A percentile compares a stretch with the other conserved stretches of the same genome.
These are phyloP conservation scores for Leucogyrophana mollusca DNA, from an alignment of 768 basidiomycete species.

Conservation along the genomic window DNA sequence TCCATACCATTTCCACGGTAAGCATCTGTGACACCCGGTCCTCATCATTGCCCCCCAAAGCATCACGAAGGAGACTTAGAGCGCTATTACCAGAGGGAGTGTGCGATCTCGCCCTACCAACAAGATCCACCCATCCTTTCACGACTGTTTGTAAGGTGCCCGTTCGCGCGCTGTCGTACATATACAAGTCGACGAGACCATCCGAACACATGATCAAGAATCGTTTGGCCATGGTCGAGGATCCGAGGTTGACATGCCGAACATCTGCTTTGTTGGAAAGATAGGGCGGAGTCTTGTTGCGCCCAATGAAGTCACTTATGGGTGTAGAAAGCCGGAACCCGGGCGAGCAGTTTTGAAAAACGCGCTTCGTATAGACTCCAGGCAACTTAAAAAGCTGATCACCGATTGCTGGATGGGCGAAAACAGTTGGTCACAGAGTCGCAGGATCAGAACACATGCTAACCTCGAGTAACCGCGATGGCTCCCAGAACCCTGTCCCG, in stretches of 20 bases:
- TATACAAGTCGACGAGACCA: slow-evolving; percentile 41
- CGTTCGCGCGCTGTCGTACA: slow-evolving; percentile 15
- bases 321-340: slow-evolving; percentile 35
- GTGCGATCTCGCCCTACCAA: slow-evolving; percentile 14
- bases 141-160: slow-evolving; percentile 20
- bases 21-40: slow-evolving; percentile 44
- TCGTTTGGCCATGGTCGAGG: slow-evolving; percentile 19
- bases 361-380: slow-evolving; percentile 40
- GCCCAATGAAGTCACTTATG: slow-evolving; percentile 40
- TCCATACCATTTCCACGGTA: slow-evolving; percentile 44
- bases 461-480: slow-evolving; percentile 57
- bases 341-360: slow-evolving; percentile 42
- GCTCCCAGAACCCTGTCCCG: slow-evolving; percentile 50
- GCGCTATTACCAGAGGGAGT: slow-evolving; percentile 28
- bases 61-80: slow-evolving; percentile 42
- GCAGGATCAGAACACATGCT: slow-evolving; percentile 8
- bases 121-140: slow-evolving; percentile 36
- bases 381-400: slow-evolving; percentile 57
- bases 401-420: slow-evolving; percentile 41
- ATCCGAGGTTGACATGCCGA: slow-evolving; percentile 34
- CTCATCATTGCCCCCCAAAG: slow-evolving; percentile 40
- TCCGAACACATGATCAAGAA: slow-evolving; percentile 52
- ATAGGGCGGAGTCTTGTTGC: slow-evolving; percentile 54
- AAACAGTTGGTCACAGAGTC: not conserved
- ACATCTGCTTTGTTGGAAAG: slow-evolving; percentile 44